Evolutionary conservation across 176 grass and related monocot species (phyloP).

Genomic region (Areca catechu): DNA sequence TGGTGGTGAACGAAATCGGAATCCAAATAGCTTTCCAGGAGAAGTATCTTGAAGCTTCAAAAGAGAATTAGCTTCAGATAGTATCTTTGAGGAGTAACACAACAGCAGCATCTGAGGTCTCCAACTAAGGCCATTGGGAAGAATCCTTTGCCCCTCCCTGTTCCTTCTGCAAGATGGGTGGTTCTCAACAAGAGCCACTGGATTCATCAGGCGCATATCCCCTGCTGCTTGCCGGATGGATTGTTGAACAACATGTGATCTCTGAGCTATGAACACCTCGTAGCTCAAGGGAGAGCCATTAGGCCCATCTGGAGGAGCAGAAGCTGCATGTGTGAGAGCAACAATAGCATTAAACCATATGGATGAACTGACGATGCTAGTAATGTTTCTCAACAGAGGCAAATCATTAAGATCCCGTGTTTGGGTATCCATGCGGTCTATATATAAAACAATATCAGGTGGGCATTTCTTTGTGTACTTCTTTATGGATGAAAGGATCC

Average conservation of each 20-base stretch:
- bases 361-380: slow-evolving; percentile 62
- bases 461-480: slow-evolving; percentile 80
- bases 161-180: slow-evolving; percentile 79
- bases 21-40: slow-evolving; percentile 60
- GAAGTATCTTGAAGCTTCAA: slow-evolving; percentile 75
- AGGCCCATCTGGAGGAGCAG: slow-evolving; percentile 79
- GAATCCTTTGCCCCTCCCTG: slow-evolving; percentile 56
- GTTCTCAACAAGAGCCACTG: slow-evolving; percentile 84
- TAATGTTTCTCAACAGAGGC: slow-evolving; percentile 78
- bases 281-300: slow-evolving; percentile 74
- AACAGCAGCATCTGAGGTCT: slow-evolving; percentile 70
- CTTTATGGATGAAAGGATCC: slow-evolving; percentile 58
- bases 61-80: slow-evolving; percentile 77
- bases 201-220: slow-evolving; percentile 90
- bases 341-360: slow-evolving; percentile 96
- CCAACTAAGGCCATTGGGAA: slow-evolving; percentile 87
- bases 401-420: slow-evolving; percentile 73
- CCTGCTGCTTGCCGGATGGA: slow-evolving; percentile 64
- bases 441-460: slow-evolving; percentile 88
- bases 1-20: slow-evolving; percentile 47
- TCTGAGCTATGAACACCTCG: slow-evolving; percentile 77
- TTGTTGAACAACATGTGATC: slow-evolving; percentile 83
- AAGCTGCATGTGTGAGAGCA: slow-evolving; percentile 83
- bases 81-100: slow-evolving; percentile 93
- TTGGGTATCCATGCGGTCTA: slow-evolving; percentile 69